Evolutionary conservation across 176 grass and related monocot genomes (phyloP), one percentile per base, ranked within the genome.

Genomic region (Themeda triandra): DNA sequence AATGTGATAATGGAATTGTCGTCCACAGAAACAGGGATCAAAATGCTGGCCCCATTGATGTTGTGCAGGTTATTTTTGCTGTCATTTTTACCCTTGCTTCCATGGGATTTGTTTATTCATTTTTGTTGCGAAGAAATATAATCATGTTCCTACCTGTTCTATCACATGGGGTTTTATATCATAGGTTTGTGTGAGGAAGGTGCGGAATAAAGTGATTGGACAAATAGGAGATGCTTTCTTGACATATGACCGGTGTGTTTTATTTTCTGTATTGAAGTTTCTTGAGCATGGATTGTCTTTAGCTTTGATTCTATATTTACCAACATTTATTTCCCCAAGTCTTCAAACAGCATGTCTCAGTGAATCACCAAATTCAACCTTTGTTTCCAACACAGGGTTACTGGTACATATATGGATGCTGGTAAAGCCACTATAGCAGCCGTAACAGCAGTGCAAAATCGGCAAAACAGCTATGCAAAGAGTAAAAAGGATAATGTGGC

Each of bases 1-100:
- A 99, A 92, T 99, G 97, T 88, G 97, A 99, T 62, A 99, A 99
- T 86, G 97, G 93, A 42, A 96, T 99, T 80, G 97, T 96, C 32
- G 66, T 99, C 42, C 97, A 96, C 82, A 83, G 97, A 58, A 96
- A 96, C 86, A 88, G 89, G 78, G 91, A 96, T 73, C 42, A 23
- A 66, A 89, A 91, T 68, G 63, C 80, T 82, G 97, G 86, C 27
- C 91, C 93, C 27, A 3, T 99, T 65, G 93, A 99, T 82, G 63
- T 81, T 5, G 93, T 99, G 14, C 89, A 92, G 93, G 97, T 99
- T 86, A 63, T 37, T 66, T 81, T 64, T 51, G 23, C 71, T 62
- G n/a, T 41, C 6, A 8, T 10, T 56, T 82, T 68, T 67, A 45
- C 21, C 36, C 37, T 17, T 73, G 44, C 58, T 67, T 69, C 36